Evolutionary conservation across 2,329 filamentous ascomycete genomes (phyloP).

Genomic region (Elsinoe batatas): DNA sequence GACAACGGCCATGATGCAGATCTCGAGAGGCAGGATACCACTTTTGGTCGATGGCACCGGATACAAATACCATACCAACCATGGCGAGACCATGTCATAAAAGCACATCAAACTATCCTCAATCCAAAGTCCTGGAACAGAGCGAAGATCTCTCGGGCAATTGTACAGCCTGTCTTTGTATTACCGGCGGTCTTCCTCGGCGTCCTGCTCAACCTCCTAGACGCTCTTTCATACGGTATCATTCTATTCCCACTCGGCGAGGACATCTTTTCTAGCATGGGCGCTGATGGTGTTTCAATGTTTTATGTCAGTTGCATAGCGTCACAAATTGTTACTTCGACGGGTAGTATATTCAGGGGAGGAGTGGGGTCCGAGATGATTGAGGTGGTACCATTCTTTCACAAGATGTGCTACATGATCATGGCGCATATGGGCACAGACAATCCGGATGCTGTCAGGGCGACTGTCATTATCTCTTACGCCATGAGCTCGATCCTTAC

Average conservation of each 20-base stretch:
- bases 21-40: conserved; percentile 19
- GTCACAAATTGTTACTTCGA: conserved; percentile 82
- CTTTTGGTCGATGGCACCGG: conserved; percentile 22
- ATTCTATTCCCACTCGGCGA: conserved; percentile 89
- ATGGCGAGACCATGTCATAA: conserved; percentile 13
- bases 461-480: conserved; percentile 88
- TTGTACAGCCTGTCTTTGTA: conserved; percentile 59
- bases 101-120: conserved; percentile 28
- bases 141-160: conserved; percentile 52
- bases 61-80: conserved; percentile 24
- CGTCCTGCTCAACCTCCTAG: conserved; percentile 80
- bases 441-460: conserved; percentile 75
- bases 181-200: conserved; percentile 83
- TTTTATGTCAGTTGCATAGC: conserved; percentile 98
- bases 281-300: conserved; percentile 91
- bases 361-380: conserved; percentile 96
- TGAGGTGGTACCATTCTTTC: conserved; percentile 96
- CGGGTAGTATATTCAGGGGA: conserved; percentile 79
- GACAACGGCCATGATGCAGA: conserved; percentile 14
- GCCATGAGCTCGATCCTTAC: conserved; percentile 85
- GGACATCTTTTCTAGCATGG: conserved; percentile 73
- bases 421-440: conserved; percentile 67
- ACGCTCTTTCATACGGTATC: conserved; percentile 81
- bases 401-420: conserved; percentile 93
- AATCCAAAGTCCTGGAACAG: conserved; percentile 66